phyloP scores from a whole-genome alignment of 2,329 filamentous ascomycete genomes.

The Nigrospora oryzae region DNA sequence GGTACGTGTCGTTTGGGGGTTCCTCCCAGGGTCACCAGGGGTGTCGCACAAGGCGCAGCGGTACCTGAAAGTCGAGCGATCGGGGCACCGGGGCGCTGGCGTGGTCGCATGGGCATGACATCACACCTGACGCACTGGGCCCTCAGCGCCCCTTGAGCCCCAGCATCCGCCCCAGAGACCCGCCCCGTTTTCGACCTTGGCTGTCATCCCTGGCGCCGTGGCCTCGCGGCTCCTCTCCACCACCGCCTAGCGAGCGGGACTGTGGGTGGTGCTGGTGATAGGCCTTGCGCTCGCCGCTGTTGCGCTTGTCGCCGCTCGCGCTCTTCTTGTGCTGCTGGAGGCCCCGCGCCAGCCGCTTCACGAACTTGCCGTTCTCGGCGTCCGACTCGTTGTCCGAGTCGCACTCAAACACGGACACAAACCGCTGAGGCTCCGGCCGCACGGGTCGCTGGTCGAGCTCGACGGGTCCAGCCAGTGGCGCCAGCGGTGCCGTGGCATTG shows the following conservation, averaged over 20 bases:
- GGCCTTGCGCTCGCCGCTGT: constrained; percentile 7
- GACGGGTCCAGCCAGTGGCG: constrained; percentile 5
- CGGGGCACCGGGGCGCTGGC: no score
- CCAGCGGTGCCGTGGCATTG: constrained; percentile 8
- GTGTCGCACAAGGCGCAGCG: no score
- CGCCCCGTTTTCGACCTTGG: constrained; percentile 14
- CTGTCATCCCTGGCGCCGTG: not conserved
- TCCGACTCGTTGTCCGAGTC: constrained; percentile 34
- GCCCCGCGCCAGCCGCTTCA: constrained; percentile 32
- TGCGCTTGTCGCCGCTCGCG: constrained; percentile 9
- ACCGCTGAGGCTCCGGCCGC: constrained; percentile 12
- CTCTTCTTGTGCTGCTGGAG: constrained; percentile 24
- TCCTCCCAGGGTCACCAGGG: no score
- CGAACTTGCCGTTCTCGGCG: constrained; percentile 17
- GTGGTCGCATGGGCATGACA: no score
- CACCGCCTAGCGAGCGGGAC: not conserved
- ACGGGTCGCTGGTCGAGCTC: constrained; percentile 8
- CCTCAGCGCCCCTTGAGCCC: constrained; percentile 12
- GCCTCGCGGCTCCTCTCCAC: not conserved
- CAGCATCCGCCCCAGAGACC: constrained; percentile 18
- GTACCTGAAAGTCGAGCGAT: no score
- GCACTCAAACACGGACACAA: constrained; percentile 38
- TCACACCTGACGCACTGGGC: not conserved
- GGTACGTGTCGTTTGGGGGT: no score
- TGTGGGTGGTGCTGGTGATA: constrained; percentile 1